A percentile compares a stretch with the other conserved stretches of the same genome.
Evolutionary conservation across 306 rosid species (phyloP).

Genomic region (Gastrolobium bilobum): DNA sequence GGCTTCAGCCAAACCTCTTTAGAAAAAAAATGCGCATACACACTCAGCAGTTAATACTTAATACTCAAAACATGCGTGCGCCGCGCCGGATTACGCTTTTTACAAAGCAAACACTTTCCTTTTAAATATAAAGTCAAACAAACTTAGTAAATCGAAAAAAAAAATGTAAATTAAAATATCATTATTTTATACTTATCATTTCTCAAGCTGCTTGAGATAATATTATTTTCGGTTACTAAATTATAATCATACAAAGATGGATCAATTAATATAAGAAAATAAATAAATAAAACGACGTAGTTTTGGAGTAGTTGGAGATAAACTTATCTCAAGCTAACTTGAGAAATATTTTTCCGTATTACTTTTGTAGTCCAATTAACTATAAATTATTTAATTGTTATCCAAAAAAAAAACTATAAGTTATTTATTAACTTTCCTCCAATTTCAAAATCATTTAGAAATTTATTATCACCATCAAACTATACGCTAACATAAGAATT

Average conservation of each 20-base stretch:
- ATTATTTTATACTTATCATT: too few species aligned
- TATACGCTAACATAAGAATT: not conserved
- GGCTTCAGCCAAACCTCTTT: constrained; percentile 47
- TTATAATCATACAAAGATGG: too few species aligned
- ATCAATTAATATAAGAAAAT: too few species aligned
- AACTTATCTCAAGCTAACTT: too few species aligned
- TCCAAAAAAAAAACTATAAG: too few species aligned
- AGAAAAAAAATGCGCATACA: not conserved
- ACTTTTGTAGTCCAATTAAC: not conserved
- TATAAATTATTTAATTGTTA: too few species aligned
- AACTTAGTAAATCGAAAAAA: not conserved
- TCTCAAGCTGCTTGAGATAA: too few species aligned
- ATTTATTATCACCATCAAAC: not conserved
- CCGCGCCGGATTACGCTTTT: constrained; percentile 25
- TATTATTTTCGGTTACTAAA: too few species aligned
- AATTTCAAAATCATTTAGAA: not conserved
- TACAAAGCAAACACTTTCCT: not conserved
- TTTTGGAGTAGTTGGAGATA: too few species aligned
- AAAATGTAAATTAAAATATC: not conserved
- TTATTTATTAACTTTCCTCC: not conserved
- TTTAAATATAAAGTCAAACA: not conserved
- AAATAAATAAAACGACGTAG: too few species aligned
- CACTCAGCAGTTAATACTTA: not conserved
- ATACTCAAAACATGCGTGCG: constrained; percentile 6
- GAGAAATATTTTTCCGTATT: too few species aligned